Percentiles rank a stretch among this genome's conserved stretches.
Evolutionary conservation across 305 asterid genomes (phyloP).

Genomic region (Withania somnifera): DNA sequence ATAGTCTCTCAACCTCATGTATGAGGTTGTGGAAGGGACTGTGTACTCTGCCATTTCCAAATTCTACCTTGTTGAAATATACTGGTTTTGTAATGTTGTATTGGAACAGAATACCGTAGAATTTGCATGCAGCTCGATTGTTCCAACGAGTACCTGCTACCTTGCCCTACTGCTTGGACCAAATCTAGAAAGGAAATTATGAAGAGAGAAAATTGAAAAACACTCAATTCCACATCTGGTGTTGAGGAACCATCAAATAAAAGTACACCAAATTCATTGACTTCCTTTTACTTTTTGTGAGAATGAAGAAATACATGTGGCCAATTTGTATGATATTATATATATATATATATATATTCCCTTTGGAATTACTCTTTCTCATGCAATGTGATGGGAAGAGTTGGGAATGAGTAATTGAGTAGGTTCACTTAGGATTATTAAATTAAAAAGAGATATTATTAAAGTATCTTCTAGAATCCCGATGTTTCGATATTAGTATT

Average conservation of each 20-base stretch:
- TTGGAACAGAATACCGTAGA: no score
- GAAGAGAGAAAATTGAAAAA: not conserved
- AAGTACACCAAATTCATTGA: not conserved
- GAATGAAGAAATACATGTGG: not conserved
- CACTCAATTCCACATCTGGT: not conserved
- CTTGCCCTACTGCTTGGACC: no score
- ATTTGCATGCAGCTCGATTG: no score
- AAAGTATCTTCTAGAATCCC: not conserved
- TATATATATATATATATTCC: not conserved
- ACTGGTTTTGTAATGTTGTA: no score
- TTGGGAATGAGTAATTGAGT: not conserved
- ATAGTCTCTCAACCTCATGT: no score
- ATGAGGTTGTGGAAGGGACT: no score
- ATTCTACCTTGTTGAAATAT: no score
- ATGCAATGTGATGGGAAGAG: conserved; percentile 1
- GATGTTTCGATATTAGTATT: not conserved
- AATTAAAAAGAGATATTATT: not conserved
- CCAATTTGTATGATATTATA: not conserved
- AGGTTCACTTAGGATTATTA: not conserved
- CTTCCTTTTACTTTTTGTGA: conserved; percentile 1
- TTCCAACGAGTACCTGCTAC: no score
- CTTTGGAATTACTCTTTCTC: conserved; percentile 3
- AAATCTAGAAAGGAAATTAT: not conserved
- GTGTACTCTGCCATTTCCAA: no score
- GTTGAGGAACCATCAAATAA: not conserved